Evolutionary conservation across 2,329 filamentous ascomycete genomes (phyloP).

Genomic region (Graphilbum ipis-grandicollis): DNA sequence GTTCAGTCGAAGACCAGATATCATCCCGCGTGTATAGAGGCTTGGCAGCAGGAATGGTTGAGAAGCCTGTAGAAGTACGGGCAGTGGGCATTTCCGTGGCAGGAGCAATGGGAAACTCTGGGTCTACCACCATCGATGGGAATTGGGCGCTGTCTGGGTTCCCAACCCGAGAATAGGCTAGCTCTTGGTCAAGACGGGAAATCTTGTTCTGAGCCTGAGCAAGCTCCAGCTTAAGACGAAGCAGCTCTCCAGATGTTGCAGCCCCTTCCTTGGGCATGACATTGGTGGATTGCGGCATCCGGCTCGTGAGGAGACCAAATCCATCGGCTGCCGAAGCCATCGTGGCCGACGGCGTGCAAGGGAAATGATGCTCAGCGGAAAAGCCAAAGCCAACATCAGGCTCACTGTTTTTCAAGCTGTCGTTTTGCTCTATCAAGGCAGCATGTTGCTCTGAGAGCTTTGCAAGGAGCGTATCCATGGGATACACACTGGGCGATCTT

Average conservation of each 20-base stretch:
- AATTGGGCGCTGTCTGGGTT: constrained; percentile 40
- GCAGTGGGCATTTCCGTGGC: constrained; percentile 3
- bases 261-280: constrained; percentile 25
- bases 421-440: constrained; percentile 39
- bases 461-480: constrained; percentile 57
- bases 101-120: constrained; percentile 2
- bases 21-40: constrained; percentile 22
- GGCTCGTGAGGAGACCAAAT: constrained; percentile 25
- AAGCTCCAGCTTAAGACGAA: constrained; percentile 53
- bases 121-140: neutral
- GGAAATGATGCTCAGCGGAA: constrained; percentile 28
- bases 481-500: constrained; percentile 22
- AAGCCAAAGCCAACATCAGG: constrained; percentile 18
- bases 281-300: constrained; percentile 35
- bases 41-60: constrained; percentile 15
- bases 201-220: constrained; percentile 55
- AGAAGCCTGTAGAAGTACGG: constrained; percentile 7
- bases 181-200: constrained; percentile 52
- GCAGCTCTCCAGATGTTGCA: constrained; percentile 36
- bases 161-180: constrained; percentile 41
- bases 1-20: constrained; percentile 36
- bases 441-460: constrained; percentile 57
- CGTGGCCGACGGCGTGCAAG: constrained; percentile 37
- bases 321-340: constrained; percentile 44
- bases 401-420: constrained; percentile 27